Evolutionary conservation across 2,329 filamentous ascomycete species (phyloP).

Genomic region (Colletotrichum limetticola): DNA sequence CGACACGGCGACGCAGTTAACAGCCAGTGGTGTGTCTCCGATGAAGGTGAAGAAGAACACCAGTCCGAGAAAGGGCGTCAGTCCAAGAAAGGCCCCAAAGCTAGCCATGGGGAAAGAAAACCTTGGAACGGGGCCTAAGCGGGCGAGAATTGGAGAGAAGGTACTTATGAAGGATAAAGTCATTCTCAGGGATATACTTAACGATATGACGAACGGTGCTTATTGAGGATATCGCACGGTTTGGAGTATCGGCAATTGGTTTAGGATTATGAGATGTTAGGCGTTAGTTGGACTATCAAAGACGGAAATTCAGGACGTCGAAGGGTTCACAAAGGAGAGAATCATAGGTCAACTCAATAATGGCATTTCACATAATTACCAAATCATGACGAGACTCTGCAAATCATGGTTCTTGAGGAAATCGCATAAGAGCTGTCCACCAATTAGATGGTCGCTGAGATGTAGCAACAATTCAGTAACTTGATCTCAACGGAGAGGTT

Average conservation of each 20-base stretch:
- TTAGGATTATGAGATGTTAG: conserved; percentile 14
- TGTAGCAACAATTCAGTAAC: background rate
- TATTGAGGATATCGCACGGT: conserved; percentile 40
- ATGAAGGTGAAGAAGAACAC: conserved; percentile 5
- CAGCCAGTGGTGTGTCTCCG: conserved; percentile 41
- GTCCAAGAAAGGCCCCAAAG: conserved; percentile 15
- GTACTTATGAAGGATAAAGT: conserved; percentile 73
- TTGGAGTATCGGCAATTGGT: conserved; percentile 27
- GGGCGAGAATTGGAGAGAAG: conserved; percentile 67
- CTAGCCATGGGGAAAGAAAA: conserved; percentile 54
- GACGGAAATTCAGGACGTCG: background rate
- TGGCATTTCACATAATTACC: background rate
- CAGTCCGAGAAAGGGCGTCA: conserved; percentile 12
- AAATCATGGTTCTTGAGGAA: background rate
- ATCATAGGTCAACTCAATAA: background rate
- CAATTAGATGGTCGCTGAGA: background rate
- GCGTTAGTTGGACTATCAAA: background rate
- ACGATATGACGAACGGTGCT: conserved; percentile 69
- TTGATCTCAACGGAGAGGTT: background rate
- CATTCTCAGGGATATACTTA: conserved; percentile 80
- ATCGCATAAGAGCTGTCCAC: background rate
- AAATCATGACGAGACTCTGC: background rate
- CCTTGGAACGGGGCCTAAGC: conserved; percentile 61
- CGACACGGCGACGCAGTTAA: conserved; percentile 62
- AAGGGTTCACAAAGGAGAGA: background rate